phyloP scores from a whole-genome alignment of 75 land plant genomes.

The Picea sitchensis region DNA sequence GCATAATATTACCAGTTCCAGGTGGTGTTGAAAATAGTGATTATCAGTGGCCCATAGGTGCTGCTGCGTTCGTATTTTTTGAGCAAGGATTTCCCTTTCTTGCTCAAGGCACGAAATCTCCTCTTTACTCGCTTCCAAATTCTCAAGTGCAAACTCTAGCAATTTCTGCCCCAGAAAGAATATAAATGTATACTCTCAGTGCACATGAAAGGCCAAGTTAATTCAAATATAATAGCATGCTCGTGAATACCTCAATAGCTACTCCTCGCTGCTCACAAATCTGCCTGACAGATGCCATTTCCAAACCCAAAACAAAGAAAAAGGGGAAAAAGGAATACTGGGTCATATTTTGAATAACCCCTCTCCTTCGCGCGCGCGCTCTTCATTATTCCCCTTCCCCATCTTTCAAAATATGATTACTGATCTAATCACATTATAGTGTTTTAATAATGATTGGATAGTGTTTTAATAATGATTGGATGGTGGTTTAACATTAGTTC shows the following conservation, averaged over 20 bases:
- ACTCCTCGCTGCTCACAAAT: constrained; percentile 1
- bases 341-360: too few species aligned
- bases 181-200: neutral
- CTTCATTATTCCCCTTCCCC: too few species aligned
- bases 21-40: neutral
- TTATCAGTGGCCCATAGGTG: neutral
- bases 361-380: too few species aligned
- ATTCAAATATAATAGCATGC: too few species aligned
- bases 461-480: too few species aligned
- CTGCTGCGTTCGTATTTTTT: neutral
- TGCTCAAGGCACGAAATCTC: neutral
- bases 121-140: neutral
- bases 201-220: neutral
- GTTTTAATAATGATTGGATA: too few species aligned
- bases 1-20: neutral
- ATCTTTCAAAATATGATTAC: too few species aligned
- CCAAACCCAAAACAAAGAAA: too few species aligned
- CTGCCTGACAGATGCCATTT: neutral
- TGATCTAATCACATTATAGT: too few species aligned
- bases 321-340: neutral
- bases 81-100: neutral
- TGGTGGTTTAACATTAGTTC: too few species aligned
- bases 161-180: neutral
- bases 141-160: neutral
- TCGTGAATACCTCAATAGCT: neutral